Conservation (phyloP, 73 alveolate species). For the Tetrahymena thermophila region DNA sequence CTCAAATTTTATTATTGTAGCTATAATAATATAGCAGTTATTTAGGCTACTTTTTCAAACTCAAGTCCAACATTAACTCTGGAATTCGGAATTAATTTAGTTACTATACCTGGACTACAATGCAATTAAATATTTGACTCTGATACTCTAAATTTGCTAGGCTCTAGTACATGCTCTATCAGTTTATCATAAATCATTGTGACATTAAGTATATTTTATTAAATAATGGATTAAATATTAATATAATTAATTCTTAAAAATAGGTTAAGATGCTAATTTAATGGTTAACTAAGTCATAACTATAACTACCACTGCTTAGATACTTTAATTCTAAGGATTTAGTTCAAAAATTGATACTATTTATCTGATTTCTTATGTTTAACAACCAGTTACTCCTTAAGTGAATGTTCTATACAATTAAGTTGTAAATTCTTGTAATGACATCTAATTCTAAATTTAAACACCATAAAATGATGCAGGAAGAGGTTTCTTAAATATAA, state of each 20-base stretch:
- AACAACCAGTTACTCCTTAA: neutral
- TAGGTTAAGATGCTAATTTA: neutral
- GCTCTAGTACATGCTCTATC: neutral
- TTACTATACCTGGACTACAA: neutral
- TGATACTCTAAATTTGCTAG: neutral
- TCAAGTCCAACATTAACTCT: neutral
- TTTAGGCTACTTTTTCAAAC: neutral
- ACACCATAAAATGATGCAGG: neutral
- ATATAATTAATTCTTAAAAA: too few relatives aligned
- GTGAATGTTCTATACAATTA: neutral
- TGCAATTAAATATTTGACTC: neutral
- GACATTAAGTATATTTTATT: neutral
- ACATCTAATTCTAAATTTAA: neutral
- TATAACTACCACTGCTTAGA: neutral
- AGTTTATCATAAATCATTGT: neutral
- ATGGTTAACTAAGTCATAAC: neutral
- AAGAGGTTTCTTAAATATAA: neutral
- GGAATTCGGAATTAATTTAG: neutral
- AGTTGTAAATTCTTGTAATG: neutral
- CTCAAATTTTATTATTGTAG: neutral
- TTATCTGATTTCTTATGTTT: neutral
- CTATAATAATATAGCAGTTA: neutral
- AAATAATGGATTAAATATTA: too few relatives aligned
- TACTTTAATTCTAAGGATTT: neutral
- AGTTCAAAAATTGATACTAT: neutral